Base-by-base conservation (phyloP, 495 filamentous ascomycete genomes). In the Oleoguttula mirabilis region DNA sequence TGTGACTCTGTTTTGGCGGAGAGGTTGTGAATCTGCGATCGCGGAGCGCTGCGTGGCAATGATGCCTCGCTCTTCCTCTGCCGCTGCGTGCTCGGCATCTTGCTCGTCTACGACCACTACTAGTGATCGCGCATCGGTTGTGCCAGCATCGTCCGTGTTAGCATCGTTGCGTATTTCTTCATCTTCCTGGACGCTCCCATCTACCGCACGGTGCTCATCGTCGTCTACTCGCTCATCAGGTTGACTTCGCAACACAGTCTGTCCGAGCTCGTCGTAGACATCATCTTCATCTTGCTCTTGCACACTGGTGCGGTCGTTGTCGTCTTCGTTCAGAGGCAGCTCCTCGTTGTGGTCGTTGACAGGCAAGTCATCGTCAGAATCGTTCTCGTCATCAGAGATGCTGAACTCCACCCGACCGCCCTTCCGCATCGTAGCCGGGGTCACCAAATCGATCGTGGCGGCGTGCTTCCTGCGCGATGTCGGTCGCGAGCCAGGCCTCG, bases 21-120 rank as follows among this genome's bases (percentile, higher is more conserved):
- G n/a, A n/a, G 55, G 57, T 37, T 64, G 61, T 12, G 61, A 64
- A 34, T 64, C 56, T 25, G 58, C 55, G 11, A 64, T 42, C 2
- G 54, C 51, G 6, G 54, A 51, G 2, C 33, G 43, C 25, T 60
- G 55, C 10, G 52, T 58, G 30, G 48, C 54, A 2, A 16, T 30
- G 15, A 41, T 22, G 12, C 19, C 24, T 10, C 19, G 11, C 34
- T 46, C 36, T n/a, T n/a, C n/a, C n/a, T n/a, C n/a, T n/a, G n/a
- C n/a, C n/a, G n/a, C n/a, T n/a, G n/a, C n/a, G n/a, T n/a, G n/a
- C n/a, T n/a, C n/a, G n/a, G n/a, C n/a, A n/a, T n/a, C n/a, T n/a
- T n/a, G n/a, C n/a, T 4, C 14, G 6, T 10, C 22, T 14, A 23
- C 12, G 20, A 20, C 6, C n/a, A 15, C 8, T 15, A 14, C 24